These are phyloP conservation scores for Phalaenopsis hybrid DNA, from an alignment of 116 monocot genomes.

Conservation along the genomic window DNA sequence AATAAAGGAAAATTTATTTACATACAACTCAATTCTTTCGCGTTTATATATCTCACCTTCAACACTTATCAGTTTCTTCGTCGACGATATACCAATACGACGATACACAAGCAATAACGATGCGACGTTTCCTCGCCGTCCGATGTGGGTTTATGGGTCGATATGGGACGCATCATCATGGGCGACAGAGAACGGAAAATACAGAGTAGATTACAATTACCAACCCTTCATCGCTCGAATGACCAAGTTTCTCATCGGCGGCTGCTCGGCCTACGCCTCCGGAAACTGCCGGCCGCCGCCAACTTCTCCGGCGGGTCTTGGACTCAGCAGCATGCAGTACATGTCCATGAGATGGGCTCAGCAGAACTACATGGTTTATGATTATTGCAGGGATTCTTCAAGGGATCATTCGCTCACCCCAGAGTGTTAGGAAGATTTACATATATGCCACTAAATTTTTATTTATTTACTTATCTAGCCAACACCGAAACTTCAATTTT, in stretches of 20 bases:
- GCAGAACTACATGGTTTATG: slow-evolving; percentile 62
- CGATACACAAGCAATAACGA: slow-evolving; percentile 41
- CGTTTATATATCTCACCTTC: too few relatives aligned
- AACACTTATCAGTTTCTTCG: slow-evolving; percentile 47
- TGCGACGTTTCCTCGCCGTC: slow-evolving; percentile 50
- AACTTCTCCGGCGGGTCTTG: slow-evolving; percentile 28
- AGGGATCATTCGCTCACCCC: slow-evolving; percentile 72
- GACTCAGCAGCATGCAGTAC: slow-evolving; percentile 47
- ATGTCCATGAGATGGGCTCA: slow-evolving; percentile 81
- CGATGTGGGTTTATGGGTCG: slow-evolving; percentile 86
- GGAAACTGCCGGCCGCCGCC: slow-evolving; percentile 34
- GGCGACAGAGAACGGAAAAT: slow-evolving; percentile 81
- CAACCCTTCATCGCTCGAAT: slow-evolving; percentile 60
- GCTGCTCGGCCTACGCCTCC: slow-evolving; percentile 38
- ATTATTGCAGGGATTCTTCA: slow-evolving; percentile 67
- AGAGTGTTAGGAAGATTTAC: slow-evolving; percentile 33
- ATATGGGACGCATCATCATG: slow-evolving; percentile 93
- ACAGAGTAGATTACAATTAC: slow-evolving; percentile 65
- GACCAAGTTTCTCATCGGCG: slow-evolving; percentile 37
- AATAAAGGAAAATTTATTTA: too few relatives aligned
- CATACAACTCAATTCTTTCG: too few relatives aligned
- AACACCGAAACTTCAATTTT: too few relatives aligned
- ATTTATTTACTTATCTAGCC: too few relatives aligned
- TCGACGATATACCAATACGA: slow-evolving; percentile 74
- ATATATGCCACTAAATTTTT: too few relatives aligned